Evolutionary conservation across 805 yeast genomes (phyloP), one percentile per base, ranked within the genome.

Genomic region (Groenewaldozyma tartarivorans): DNA sequence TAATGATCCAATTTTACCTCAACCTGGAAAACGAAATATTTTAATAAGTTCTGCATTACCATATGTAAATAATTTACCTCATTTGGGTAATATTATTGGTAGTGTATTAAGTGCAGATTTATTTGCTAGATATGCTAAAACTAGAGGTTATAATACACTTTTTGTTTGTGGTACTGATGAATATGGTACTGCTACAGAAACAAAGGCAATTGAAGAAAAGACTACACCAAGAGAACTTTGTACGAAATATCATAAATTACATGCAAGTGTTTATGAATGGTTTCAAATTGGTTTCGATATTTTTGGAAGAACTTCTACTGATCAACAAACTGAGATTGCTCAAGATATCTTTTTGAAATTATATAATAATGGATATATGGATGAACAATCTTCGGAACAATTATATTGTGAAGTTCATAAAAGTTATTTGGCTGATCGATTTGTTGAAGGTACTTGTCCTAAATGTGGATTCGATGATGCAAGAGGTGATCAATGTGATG

Each of bases 131-230:
- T 92, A 84, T 63, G 76, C 83, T 60, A 88, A 87, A 63, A 79
- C 81, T 53, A 78, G 96, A 69, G 83, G 86, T 62, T 80, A 81
- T 66, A 92, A 88, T 61, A 71, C 95, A 17, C 67, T 92, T 49
- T 92, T 68, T 56, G 66, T 92, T 43, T 87, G 98, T 64, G 99
- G 99, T 66, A 92, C 98, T 30, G 99, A 92, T 61, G 99, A 92
- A 66, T 92, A 92, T 60, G 99, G 99, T 60, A 92, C 99, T 43
- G 99, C 99, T 36, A 92, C 98, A 13, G 99, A 92, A 64, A 92
- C 98, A 21, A 92, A 90, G 66, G 98, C 98, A 7, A 66, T 92
- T 38, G 97, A 90, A 61, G 98, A 92, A 57, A 79, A 81, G 33
- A 81, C 84, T 45, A 74, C 94, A 2, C 98, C 99, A 38, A 69